Evolutionary conservation across 2,329 filamentous ascomycete species (phyloP).

Genomic region (Chrysosporium queenslandicum): DNA sequence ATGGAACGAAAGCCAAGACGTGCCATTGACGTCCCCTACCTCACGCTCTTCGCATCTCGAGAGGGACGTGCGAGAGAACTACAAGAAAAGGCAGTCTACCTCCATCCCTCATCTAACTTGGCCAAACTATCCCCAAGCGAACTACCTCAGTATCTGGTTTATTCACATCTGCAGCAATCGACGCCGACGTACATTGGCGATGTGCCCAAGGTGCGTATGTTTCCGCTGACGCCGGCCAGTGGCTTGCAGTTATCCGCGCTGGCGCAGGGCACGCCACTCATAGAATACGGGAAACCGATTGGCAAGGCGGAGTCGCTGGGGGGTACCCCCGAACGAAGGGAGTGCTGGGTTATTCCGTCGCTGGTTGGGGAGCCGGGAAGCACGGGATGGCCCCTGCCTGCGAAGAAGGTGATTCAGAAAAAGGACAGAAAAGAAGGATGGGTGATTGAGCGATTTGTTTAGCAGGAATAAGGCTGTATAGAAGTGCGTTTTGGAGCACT

Average conservation of each 20-base stretch:
- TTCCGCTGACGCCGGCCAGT: slow-evolving; percentile 69
- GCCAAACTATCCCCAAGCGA: slow-evolving; percentile 58
- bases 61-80: slow-evolving; percentile 36
- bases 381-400: slow-evolving; percentile 73
- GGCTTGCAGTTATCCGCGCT: slow-evolving; percentile 65
- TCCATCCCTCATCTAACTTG: slow-evolving; percentile 77
- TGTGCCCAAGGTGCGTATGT: slow-evolving; percentile 73
- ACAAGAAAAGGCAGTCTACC: slow-evolving; percentile 61
- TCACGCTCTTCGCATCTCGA: slow-evolving; percentile 67
- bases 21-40: slow-evolving; percentile 86
- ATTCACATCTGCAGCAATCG: slow-evolving; percentile 69
- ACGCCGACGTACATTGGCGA: slow-evolving; percentile 45
- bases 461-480: not conserved
- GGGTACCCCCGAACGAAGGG: slow-evolving; percentile 46
- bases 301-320: slow-evolving; percentile 58
- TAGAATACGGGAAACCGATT: slow-evolving; percentile 81
- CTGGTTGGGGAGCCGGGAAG: slow-evolving; percentile 59
- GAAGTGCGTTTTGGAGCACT: not conserved
- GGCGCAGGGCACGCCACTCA: slow-evolving; percentile 72
- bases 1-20: slow-evolving; percentile 60
- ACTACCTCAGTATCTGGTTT: slow-evolving; percentile 79
- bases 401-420: slow-evolving; percentile 72
- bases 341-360: slow-evolving; percentile 75
- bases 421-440: slow-evolving; percentile 64
- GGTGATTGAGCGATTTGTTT: slow-evolving; percentile 52